Percentiles rank a stretch among this genome's conserved stretches.
Conservation (phyloP, 139 green algal species). For the Gonium pectorale region DNA sequence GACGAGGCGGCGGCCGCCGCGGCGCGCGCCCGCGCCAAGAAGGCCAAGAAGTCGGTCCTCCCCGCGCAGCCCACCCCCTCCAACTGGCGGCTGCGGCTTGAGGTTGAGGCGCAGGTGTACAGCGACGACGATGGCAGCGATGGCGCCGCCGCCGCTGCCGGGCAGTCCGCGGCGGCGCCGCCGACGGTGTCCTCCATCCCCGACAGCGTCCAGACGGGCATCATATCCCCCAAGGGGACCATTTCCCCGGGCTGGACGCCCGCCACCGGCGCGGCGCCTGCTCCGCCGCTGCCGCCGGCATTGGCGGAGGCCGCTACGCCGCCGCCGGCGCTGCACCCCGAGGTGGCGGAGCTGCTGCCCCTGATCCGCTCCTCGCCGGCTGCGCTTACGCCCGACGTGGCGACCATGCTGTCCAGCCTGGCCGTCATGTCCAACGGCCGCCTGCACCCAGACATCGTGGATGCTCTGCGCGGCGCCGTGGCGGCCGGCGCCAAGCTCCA, state of each 20-base stretch:
- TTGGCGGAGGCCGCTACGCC: not conserved
- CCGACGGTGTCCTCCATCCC: constrained; percentile 2
- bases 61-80: constrained; percentile 1
- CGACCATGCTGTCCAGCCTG: constrained; percentile 3
- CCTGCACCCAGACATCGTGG: constrained; percentile 30
- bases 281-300: not conserved
- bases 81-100: constrained; percentile 42
- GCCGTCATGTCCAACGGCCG: constrained; percentile 6
- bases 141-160: not conserved
- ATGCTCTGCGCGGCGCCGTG: constrained; percentile 19
- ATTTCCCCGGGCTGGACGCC: not conserved
- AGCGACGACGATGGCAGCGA: not conserved
- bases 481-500: constrained; percentile 28
- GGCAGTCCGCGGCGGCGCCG: not conserved
- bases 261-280: not conserved
- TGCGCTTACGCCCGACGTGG: constrained; percentile 31
- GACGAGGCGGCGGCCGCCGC: not conserved
- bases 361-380: constrained; percentile 14
- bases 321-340: constrained; percentile 26
- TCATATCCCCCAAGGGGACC: constrained; percentile 5
- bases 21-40: not conserved
- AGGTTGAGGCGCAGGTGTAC: constrained; percentile 43
- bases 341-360: constrained; percentile 46
- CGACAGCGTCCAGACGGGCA: constrained; percentile 13
- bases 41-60: constrained; percentile 20